Evolutionary conservation across 495 filamentous ascomycete genomes (phyloP).

Genomic region (Geopyxis carbonaria): DNA sequence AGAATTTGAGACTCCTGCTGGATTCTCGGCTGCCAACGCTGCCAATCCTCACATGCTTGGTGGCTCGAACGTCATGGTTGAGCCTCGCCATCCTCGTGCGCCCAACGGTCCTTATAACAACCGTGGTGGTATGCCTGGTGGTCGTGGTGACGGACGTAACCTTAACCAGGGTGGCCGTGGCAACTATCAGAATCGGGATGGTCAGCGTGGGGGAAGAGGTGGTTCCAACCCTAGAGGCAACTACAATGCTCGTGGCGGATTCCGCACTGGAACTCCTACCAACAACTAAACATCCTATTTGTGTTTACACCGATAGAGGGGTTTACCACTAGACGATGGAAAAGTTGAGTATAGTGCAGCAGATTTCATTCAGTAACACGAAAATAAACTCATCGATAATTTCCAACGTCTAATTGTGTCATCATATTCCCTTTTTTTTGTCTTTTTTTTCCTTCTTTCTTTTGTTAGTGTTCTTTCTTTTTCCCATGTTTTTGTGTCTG

Average conservation of each 20-base stretch:
- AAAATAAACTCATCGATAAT: too few species aligned
- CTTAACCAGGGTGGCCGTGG: constrained; percentile 1
- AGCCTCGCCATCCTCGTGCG: constrained; percentile 57
- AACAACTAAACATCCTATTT: constrained; percentile 5
- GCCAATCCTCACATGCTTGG: constrained; percentile 76
- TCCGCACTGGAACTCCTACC: not conserved
- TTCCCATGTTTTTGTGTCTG: too few species aligned
- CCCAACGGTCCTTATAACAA: constrained; percentile 3
- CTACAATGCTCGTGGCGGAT: constrained; percentile 6
- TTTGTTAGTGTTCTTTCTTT: too few species aligned
- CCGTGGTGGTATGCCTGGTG: not conserved
- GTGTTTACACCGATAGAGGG: too few species aligned
- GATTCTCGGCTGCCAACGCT: constrained; percentile 60
- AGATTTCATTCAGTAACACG: too few species aligned
- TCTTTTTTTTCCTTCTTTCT: too few species aligned
- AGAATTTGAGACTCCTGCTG: constrained; percentile 65
- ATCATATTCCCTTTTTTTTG: too few species aligned
- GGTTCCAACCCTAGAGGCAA: too few species aligned
- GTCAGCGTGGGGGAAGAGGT: constrained; percentile 3
- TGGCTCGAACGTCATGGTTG: constrained; percentile 64
- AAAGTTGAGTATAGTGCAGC: too few species aligned
- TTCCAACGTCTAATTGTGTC: too few species aligned
- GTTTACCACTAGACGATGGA: too few species aligned
- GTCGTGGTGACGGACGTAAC: constrained; percentile 4
- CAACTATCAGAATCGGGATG: not conserved